phyloP scores from a whole-genome alignment of 75 land plant genomes.

The Picea glauca region DNA sequence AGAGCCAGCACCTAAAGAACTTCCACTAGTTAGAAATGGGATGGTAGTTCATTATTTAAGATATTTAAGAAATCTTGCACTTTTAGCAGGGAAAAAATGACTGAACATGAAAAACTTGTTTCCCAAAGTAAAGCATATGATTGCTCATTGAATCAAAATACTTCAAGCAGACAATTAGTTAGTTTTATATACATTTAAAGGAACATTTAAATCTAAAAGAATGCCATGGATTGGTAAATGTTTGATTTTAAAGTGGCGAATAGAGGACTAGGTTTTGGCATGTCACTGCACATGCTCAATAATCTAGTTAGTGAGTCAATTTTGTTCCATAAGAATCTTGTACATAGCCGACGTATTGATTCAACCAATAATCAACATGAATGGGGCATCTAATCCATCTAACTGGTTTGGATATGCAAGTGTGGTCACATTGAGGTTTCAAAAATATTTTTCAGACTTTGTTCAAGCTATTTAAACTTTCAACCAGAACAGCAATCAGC shows the following conservation, averaged over 20 bases:
- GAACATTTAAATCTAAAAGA: conserved; percentile 1
- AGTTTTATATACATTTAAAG: not conserved
- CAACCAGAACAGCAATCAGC: too few species aligned
- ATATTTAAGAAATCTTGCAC: not conserved
- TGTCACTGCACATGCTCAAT: not conserved
- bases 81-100: not conserved
- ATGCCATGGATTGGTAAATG: not conserved
- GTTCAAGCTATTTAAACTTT: too few species aligned
- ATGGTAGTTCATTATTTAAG: not conserved
- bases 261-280: not conserved
- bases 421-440: too few species aligned
- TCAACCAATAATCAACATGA: not conserved
- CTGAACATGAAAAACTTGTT: not conserved
- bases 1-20: not conserved
- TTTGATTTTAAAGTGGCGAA: not conserved
- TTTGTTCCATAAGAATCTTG: not conserved
- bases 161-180: not conserved
- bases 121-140: not conserved
- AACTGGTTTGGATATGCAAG: too few species aligned
- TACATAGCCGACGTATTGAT: not conserved
- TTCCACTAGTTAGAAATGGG: not conserved
- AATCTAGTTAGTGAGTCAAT: not conserved
- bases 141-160: not conserved
- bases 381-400: too few species aligned
- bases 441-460: too few species aligned